Evolutionary conservation across 345 rosid genomes (phyloP), one percentile per base, ranked within the genome.

Genomic region (Eucalyptus sp.): DNA sequence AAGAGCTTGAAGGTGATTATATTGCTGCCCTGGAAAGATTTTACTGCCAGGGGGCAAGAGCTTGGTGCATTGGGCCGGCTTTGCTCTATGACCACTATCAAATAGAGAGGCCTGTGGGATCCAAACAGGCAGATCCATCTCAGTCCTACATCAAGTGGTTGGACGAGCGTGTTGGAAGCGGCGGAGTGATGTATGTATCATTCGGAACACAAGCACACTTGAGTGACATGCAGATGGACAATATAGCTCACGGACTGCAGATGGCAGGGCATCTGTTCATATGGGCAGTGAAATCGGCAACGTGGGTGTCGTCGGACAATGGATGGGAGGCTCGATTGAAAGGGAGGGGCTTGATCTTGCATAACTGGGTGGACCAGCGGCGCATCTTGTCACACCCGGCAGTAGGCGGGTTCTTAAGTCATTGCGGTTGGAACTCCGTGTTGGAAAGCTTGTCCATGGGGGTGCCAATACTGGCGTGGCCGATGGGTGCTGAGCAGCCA

Each of bases 381-480:
- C 10, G 46, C 51, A 88, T 90, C n/a, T 44, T 90, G 49, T 64
- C 50, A n/a, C 89, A 87, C 87, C 79, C 88, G 16, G 88, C 86
- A 10, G 68, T 88, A 49, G 64, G 50, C 8, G 91, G 81, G 66
- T 90, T 90, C 83, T 25, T 87, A 54, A 90, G 89, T 33, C 91
- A 90, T 48, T 87, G 88, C 20, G 86, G 89, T 10, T 87, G 92
- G 92, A 92, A 90, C 84, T 87, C 92, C 13, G 90, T 91, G 81
- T 50, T 87, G 33, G 93, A 91, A 89, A 86, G 92, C 54, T 33
- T 91, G 86, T 71, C 83, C 13, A 52, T 31, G 54, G 91, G 90
- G 44, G 90, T 91, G 87, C 93, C 92, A 25, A 49, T 92, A 3
- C 60, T 91, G 89, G 89, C 88, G 1, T 92, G 92, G 92, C 90